Evolutionary conservation across 2,329 filamentous ascomycete species (phyloP), one percentile per base, ranked within the genome.

Genomic region (Neofusicoccum kwambonambiense): DNA sequence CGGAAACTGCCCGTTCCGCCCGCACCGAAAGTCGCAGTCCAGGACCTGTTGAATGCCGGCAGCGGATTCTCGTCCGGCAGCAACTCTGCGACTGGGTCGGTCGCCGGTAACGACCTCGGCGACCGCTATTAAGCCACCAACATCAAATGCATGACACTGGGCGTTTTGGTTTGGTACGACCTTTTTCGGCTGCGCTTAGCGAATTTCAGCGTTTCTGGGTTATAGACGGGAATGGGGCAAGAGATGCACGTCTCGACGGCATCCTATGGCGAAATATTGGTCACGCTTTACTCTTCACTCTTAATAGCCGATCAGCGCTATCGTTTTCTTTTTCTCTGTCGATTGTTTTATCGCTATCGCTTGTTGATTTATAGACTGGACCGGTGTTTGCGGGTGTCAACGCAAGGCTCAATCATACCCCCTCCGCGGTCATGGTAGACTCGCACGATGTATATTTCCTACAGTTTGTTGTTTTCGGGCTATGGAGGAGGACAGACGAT

Each of bases 1-100:
- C 84, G 94, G 71, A 98, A 98, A 78, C 83, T 98, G 17, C 94
- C 94, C 0, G 91, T 97, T 15, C 93, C 93, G 5, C 91, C 94
- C 78, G 86, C 93, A n/a, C 92, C 92, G 64, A 95, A 95, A 77
- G 90, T 96, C 49, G 90, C 90, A 2, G 89, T 96, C 4, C 90
- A 94, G 71, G 94, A 97, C 72, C 84, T 97, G 64, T 81, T 96
- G 66, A 89, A 89, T 67, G 84, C 81, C 56, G 79, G 80, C 27
- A 86, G 86, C 56, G 90, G 87, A 67, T 89, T 88, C 74, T 84
- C 86, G 56, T 93, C 91, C 67, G 90, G 91, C 62, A 88, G 89
- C 69, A 93, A 90, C 65, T 95, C 91, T 50, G 86, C 90, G 47
- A 87, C 86, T 51, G 92, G 89, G 73, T 96, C 92, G 70, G 82